Evolutionary conservation across 768 basidiomycete species (phyloP), one percentile per base, ranked within the genome.

Genomic region (Nidularia pulvinata): DNA sequence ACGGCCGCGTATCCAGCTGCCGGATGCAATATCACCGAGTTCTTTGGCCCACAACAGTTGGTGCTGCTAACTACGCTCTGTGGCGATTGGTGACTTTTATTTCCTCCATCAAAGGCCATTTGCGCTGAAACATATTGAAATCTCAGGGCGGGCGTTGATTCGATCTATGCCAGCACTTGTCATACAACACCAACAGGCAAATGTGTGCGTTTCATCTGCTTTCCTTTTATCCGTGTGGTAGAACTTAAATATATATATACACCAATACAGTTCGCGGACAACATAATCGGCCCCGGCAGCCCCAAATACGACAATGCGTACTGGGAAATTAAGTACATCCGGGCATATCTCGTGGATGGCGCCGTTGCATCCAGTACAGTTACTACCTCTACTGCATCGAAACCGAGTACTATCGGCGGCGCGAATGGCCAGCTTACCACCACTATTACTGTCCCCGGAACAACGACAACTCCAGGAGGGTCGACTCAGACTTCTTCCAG

Each of bases 321-420:
- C 67, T 91, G 88, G 59, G 86, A 89, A 65, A 75, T 91, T 61
- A 74, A 76, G 51, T 85, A 85, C 57, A 67, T 91, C 33, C 83
- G 84, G 13, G 64, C 69, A 7, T 71, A 69, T 25, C 9, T 25
- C 45, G 45, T 22, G 7, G 45, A 10, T 25, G 22, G 22, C 22
- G 7, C 37, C 37, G 7, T n/a, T 39, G n/a, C 37, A n/a, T 39
- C 37, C n/a, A n/a, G 37, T 39, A 9, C 37, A n/a, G 7, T 39
- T 9, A 7, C 37, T 7, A n/a, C 37, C n/a, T 39, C 37, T 39
- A 9, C 37, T 39, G n/a, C n/a, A n/a, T n/a, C n/a, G n/a, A n/a
- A n/a, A n/a, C n/a, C n/a, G n/a, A n/a, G n/a, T n/a, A n/a, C n/a
- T n/a, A n/a, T n/a, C n/a, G n/a, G n/a, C n/a, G n/a, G n/a, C n/a